Evolutionary conservation across 768 basidiomycete genomes (phyloP).

Genomic region (Chalciporus sphaerocephalus): DNA sequence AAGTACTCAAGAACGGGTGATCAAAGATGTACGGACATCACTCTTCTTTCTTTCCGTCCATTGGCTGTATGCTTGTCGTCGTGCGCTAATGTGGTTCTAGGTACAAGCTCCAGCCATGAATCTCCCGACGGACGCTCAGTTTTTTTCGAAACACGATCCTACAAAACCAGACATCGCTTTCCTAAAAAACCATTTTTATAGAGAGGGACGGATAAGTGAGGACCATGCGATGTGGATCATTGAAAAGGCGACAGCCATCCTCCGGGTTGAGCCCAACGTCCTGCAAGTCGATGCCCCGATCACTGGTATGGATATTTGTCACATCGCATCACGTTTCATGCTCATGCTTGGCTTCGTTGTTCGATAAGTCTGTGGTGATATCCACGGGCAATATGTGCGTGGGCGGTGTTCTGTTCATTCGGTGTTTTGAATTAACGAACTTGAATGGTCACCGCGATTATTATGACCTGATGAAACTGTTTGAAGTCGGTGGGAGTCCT

Average conservation of each 20-base stretch:
- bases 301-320: constrained; percentile 55
- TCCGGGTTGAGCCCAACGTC: constrained; percentile 84
- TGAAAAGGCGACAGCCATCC: constrained; percentile 76
- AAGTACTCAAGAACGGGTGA: constrained; percentile 90
- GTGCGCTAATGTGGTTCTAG: constrained; percentile 37
- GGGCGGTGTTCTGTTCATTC: constrained; percentile 4
- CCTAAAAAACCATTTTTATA: constrained; percentile 98
- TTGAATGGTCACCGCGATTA: constrained; percentile 28
- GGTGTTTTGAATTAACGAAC: constrained; percentile 17
- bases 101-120: constrained; percentile 97
- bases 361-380: constrained; percentile 90
- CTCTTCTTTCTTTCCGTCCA: constrained; percentile 2
- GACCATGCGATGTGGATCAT: constrained; percentile 95
- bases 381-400: constrained; percentile 97
- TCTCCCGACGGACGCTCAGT: constrained; percentile 89
- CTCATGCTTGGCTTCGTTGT: constrained; percentile 7
- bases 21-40: constrained; percentile 75
- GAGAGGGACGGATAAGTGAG: constrained; percentile 90
- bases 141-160: constrained; percentile 80
- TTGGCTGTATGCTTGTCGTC: constrained; percentile 2
- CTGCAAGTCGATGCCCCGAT: constrained; percentile 95
- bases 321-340: not conserved
- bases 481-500: constrained; percentile 92
- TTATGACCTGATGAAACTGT: constrained; percentile 94
- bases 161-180: constrained; percentile 93